A percentile compares a stretch with the other conserved stretches of the same genome.
Conservation (phyloP, 331 rosid genomes). For the Erythrophleum ivorense region DNA sequence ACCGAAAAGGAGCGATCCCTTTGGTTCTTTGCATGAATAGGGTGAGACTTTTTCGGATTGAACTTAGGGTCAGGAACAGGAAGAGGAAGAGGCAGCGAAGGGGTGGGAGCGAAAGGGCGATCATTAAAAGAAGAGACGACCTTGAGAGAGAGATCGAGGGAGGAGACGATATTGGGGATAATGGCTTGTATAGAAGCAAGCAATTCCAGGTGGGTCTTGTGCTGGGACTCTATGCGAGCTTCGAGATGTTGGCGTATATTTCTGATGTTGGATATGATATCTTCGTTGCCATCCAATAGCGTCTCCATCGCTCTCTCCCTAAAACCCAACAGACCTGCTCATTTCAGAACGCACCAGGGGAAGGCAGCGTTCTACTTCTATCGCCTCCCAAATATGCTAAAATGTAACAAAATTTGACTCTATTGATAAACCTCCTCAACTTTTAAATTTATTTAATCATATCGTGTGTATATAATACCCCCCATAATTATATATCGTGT, state of each 20-base stretch:
- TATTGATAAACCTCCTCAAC: no score
- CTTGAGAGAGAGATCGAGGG: slow-evolving; percentile 84
- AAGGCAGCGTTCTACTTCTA: neutral
- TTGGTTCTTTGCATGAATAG: slow-evolving; percentile 34
- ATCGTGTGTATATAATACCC: no score
- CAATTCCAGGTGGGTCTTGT: slow-evolving; percentile 73
- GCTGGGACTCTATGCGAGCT: slow-evolving; percentile 74
- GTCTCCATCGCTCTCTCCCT: slow-evolving; percentile 58
- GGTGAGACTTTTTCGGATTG: slow-evolving; percentile 49
- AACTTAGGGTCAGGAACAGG: slow-evolving; percentile 65
- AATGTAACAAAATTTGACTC: no score
- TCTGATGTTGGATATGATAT: slow-evolving; percentile 52
- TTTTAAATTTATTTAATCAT: no score
- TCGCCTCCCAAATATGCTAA: neutral
- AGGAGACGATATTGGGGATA: slow-evolving; percentile 72
- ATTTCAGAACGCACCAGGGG: neutral
- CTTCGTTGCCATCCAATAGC: slow-evolving; percentile 55
- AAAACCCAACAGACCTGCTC: neutral
- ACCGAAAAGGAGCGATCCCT: slow-evolving; percentile 41
- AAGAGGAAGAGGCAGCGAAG: slow-evolving; percentile 68
- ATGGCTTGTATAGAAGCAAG: slow-evolving; percentile 69
- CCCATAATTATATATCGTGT: no score
- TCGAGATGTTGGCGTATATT: slow-evolving; percentile 66
- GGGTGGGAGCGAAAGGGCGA: slow-evolving; percentile 83
- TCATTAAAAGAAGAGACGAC: slow-evolving; percentile 76